Conservation (phyloP, 2,329 filamentous ascomycete species). For the Elsinoe fawcettii region DNA sequence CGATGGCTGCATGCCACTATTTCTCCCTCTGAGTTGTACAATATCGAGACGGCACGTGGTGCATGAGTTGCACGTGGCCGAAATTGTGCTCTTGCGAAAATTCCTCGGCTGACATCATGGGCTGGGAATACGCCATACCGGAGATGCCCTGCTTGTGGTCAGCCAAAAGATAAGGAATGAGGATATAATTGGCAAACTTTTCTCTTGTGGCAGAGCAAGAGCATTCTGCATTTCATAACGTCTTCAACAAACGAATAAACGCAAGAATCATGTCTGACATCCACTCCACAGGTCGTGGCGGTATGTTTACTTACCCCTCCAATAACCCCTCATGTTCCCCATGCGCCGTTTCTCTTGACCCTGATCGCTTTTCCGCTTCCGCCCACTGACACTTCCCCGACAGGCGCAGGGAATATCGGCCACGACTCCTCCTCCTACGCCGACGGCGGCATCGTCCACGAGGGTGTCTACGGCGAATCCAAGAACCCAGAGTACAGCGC, state of each 20-base stretch:
- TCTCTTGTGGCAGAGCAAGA: neutral
- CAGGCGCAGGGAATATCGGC: constrained; percentile 53
- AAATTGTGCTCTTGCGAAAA: no score
- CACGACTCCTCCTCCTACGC: constrained; percentile 41
- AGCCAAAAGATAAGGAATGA: neutral
- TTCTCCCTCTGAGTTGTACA: no score
- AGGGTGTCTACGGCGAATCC: constrained; percentile 36
- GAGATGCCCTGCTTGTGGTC: neutral
- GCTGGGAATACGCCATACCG: no score
- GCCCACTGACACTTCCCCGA: neutral
- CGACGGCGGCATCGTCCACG: constrained; percentile 40
- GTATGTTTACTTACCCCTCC: constrained; percentile 31
- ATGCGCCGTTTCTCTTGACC: neutral
- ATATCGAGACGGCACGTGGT: no score
- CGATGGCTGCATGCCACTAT: no score
- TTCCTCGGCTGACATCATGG: no score
- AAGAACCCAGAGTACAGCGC: constrained; percentile 33
- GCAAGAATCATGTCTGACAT: constrained; percentile 21
- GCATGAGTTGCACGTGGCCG: no score
- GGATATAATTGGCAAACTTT: neutral
- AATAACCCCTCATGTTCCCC: neutral
- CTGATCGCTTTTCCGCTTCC: neutral
- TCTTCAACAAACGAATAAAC: neutral
- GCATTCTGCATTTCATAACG: neutral
- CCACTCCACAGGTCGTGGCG: constrained; percentile 51